Percentiles rank a stretch among this genome's conserved stretches.
phyloP scores from a whole-genome alignment of 2,329 filamentous ascomycete species.

The Cladobotryum protrusum region DNA sequence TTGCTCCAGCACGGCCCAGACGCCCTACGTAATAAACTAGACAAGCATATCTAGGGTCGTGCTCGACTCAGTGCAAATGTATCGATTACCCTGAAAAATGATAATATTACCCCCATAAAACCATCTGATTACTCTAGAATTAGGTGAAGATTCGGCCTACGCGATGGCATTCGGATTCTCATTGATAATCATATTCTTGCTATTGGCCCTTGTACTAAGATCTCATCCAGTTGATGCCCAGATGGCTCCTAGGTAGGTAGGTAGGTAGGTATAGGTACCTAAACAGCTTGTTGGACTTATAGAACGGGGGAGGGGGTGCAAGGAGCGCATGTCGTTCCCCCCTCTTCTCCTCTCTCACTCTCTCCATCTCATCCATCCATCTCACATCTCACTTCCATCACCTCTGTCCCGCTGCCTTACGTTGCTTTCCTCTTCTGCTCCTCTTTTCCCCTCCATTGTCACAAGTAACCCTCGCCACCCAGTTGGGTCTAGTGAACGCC shows the following conservation, averaged over 20 bases:
- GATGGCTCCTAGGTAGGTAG: no score
- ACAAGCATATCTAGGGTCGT: conserved; percentile 1
- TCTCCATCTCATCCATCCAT: background rate
- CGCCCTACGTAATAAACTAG: conserved; percentile 15
- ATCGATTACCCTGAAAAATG: conserved; percentile 15
- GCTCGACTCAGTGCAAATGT: background rate
- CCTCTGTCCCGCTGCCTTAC: background rate
- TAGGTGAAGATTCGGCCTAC: no score
- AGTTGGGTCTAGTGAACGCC: conserved; percentile 17
- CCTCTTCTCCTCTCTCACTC: background rate
- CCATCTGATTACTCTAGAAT: conserved; percentile 12
- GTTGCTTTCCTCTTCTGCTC: background rate
- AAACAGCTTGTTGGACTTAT: no score
- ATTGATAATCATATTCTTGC: no score
- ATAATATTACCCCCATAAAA: conserved; percentile 13
- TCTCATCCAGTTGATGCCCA: no score
- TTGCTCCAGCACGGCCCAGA: no score
- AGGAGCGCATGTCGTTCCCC: no score
- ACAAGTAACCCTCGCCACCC: conserved; percentile 8
- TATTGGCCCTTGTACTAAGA: no score
- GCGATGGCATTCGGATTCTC: no score
- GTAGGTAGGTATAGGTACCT: no score
- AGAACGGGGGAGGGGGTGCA: no score
- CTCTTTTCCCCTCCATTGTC: conserved; percentile 7
- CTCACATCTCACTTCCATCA: background rate